Conservation (phyloP, 2,329 filamentous ascomycete genomes). For the Diaporthe citriasiana region DNA sequence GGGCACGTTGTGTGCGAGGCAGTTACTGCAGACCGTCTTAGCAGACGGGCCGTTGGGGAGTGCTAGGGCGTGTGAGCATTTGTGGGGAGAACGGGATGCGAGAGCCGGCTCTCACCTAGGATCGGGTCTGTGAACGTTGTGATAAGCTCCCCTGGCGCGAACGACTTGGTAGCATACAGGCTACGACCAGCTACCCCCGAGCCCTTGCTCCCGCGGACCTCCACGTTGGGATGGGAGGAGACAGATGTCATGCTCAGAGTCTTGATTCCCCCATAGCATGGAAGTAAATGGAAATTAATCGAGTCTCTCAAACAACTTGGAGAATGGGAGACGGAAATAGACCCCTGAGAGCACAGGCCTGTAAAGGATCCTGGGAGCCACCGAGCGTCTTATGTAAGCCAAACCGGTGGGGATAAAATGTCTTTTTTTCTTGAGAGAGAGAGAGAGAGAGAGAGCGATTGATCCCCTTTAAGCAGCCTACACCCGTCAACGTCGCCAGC, state of each 20-base stretch:
- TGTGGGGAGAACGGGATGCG: background rate
- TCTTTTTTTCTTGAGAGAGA: no score
- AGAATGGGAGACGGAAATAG: background rate
- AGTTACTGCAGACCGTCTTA: constrained; percentile 63
- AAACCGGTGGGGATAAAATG: constrained; percentile 23
- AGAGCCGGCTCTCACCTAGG: constrained; percentile 47
- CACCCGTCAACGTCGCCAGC: background rate
- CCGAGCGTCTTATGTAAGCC: constrained; percentile 37
- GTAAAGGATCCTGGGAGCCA: background rate
- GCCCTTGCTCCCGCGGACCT: constrained; percentile 47
- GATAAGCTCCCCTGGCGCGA: constrained; percentile 62
- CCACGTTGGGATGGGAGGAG: constrained; percentile 35
- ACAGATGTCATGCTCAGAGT: constrained; percentile 30
- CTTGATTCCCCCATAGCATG: background rate
- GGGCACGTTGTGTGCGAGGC: constrained; percentile 52
- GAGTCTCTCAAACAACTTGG: background rate
- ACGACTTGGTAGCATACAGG: constrained; percentile 59
- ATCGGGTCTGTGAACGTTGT: constrained; percentile 59
- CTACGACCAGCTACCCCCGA: constrained; percentile 55
- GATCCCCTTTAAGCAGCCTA: no score
- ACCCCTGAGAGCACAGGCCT: constrained; percentile 33
- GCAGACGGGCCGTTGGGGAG: constrained; percentile 62
- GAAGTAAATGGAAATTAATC: background rate
- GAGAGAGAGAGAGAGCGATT: no score
- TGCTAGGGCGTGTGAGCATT: constrained; percentile 46